Percentiles rank a stretch among this genome's conserved stretches.
These are phyloP conservation scores for Mycosphaerella sp. DNA, from an alignment of 2,329 filamentous ascomycete genomes.

Conservation along the genomic window DNA sequence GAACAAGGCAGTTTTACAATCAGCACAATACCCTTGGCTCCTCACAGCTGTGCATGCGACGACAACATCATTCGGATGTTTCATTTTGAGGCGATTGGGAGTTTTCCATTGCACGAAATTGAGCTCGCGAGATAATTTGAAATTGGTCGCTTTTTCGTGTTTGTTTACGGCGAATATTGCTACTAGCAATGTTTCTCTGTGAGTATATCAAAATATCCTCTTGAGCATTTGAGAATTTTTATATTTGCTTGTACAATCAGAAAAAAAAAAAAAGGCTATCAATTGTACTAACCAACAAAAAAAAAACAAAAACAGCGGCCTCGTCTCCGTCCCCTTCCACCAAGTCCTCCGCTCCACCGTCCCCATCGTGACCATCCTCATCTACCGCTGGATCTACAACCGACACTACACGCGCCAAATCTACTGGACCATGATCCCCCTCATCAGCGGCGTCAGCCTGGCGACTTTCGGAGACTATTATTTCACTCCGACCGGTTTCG, in stretches of 20 bases:
- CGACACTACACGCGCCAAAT: conserved; percentile 52
- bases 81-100: conserved; percentile 46
- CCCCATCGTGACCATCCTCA: conserved; percentile 56
- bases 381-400: conserved; percentile 52
- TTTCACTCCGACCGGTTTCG: conserved; percentile 49
- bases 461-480: conserved; percentile 59
- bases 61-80: conserved; percentile 52
- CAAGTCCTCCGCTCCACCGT: conserved; percentile 59
- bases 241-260: neutral
- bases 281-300: too few relatives aligned
- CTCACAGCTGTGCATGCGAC: conserved; percentile 54
- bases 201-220: too few relatives aligned
- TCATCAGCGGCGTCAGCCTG: conserved; percentile 54
- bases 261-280: neutral
- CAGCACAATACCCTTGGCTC: conserved; percentile 53
- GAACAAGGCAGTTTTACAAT: conserved; percentile 50
- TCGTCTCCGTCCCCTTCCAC: conserved; percentile 58
- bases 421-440: conserved; percentile 55
- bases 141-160: conserved; percentile 52
- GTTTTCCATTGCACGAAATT: conserved; percentile 51
- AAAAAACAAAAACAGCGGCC: conserved; percentile 4
- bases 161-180: conserved; percentile 61
- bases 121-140: conserved; percentile 48
- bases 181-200: conserved; percentile 56
- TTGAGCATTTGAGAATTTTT: too few relatives aligned